Evolutionary conservation across 2,329 filamentous ascomycete genomes (phyloP).

Genomic region (Helotiales sp.): DNA sequence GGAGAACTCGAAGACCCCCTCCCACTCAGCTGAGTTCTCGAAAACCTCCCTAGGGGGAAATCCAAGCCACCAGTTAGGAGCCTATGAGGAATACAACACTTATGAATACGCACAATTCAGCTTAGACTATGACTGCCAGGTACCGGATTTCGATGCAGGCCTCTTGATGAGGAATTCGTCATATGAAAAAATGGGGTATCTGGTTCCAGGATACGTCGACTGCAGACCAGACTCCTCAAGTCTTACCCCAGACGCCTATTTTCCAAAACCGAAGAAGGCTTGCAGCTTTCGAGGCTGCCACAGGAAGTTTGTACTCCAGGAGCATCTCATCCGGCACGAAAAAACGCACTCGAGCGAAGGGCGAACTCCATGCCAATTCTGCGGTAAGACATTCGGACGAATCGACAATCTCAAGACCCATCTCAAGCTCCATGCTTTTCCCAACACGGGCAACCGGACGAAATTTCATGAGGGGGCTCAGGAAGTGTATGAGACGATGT

Average conservation of each 20-base stretch:
- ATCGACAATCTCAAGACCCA: conserved; percentile 15
- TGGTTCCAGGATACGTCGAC: background rate
- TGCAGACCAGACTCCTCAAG: background rate
- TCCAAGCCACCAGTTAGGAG: too few relatives aligned
- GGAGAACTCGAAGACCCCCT: too few relatives aligned
- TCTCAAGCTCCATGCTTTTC: background rate
- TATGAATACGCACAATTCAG: too few relatives aligned
- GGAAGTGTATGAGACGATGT: conserved; percentile 9
- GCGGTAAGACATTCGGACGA: conserved; percentile 2
- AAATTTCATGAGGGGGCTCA: background rate
- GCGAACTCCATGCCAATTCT: background rate
- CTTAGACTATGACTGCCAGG: background rate
- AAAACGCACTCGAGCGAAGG: background rate
- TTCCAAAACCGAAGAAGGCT: background rate
- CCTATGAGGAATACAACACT: too few relatives aligned
- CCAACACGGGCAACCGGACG: conserved; percentile 3
- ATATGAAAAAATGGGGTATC: background rate
- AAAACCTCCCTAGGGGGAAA: too few relatives aligned
- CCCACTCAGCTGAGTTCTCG: too few relatives aligned
- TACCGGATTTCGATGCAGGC: background rate
- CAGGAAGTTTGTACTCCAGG: conserved; percentile 6
- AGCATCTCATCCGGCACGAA: conserved; percentile 9
- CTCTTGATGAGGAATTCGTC: background rate
- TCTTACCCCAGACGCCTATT: background rate
- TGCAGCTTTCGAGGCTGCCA: background rate